Percentiles rank a stretch among this genome's conserved stretches.
These are phyloP conservation scores for Avena sativa DNA, from an alignment of 176 grass and related monocot species.

Conservation along the genomic window DNA sequence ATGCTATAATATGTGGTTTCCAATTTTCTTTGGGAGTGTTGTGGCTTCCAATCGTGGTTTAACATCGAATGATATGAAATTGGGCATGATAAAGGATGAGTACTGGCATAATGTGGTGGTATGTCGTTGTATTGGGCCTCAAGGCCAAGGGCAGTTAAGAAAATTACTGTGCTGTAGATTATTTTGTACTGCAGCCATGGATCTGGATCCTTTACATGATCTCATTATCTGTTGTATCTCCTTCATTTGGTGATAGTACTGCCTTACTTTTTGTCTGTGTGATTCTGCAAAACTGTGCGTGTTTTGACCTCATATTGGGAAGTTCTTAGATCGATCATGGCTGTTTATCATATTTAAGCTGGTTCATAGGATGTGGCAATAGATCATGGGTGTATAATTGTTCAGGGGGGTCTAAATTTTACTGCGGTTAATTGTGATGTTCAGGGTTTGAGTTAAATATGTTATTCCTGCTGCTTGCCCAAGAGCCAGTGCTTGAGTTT, in stretches of 20 bases:
- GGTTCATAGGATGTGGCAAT: background rate
- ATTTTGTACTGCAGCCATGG: background rate
- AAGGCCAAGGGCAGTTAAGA: no score
- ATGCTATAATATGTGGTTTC: background rate
- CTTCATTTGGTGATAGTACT: background rate
- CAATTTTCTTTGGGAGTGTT: background rate
- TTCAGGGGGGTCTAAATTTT: background rate
- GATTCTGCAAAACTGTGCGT: background rate
- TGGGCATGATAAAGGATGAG: background rate
- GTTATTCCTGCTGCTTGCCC: background rate
- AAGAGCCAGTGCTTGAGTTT: background rate
- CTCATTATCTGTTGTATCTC: background rate
- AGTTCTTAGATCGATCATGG: constrained; percentile 15
- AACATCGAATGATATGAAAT: background rate
- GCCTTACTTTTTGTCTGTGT: background rate
- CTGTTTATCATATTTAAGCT: background rate
- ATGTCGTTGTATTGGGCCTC: no score
- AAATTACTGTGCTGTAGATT: background rate
- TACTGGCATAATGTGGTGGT: no score
- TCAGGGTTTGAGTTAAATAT: constrained; percentile 1
- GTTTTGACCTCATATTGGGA: background rate
- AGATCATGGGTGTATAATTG: background rate
- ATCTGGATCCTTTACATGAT: background rate
- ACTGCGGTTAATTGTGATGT: background rate
- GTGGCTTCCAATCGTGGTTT: background rate